Evolutionary conservation across 306 rosid genomes (phyloP).

Genomic region (Cucumis sativus): Cucumber_9930_V3 NC_026655.2:16011501-16012000

Average conservation of each 20-base stretch:
- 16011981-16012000: not conserved
- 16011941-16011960: not conserved
- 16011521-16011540: conserved; percentile 70
- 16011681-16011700: conserved; percentile 65
- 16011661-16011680: conserved; percentile 40
- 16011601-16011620: conserved; percentile 60
- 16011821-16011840: conserved; percentile 75
- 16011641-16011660: conserved; percentile 53
- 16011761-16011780: conserved; percentile 54
- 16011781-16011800: conserved; percentile 88
- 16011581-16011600: conserved; percentile 42
- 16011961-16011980: not conserved
- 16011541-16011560: conserved; percentile 82
- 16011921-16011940: conserved; percentile 32
- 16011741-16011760: conserved; percentile 91
- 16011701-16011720: conserved; percentile 75
- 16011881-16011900: conserved; percentile 13
- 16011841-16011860: conserved; percentile 89
- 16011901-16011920: conserved; percentile 18
- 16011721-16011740: conserved; percentile 84
- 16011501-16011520: conserved; percentile 44
- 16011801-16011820: conserved; percentile 63
- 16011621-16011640: conserved; percentile 45
- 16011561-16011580: conserved; percentile 47
- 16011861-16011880: conserved; percentile 21